Percentiles rank a stretch among this genome's conserved stretches.
These are phyloP conservation scores for Fraxinus platypoda DNA, from an alignment of 305 asterid genomes.

Conservation along the genomic window DNA sequence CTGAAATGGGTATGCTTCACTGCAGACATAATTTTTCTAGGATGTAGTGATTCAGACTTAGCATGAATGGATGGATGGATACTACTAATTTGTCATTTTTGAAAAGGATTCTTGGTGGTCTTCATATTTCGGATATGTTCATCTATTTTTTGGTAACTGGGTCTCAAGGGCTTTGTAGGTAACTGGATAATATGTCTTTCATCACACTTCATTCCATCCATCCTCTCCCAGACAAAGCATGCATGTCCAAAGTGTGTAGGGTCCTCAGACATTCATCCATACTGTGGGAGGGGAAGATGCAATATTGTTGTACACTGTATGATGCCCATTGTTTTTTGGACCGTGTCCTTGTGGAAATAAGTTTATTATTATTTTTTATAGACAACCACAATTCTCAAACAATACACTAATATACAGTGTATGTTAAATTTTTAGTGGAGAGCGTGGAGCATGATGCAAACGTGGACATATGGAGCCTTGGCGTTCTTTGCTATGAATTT, in stretches of 20 bases:
- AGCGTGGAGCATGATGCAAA: constrained; percentile 50
- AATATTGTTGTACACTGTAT: background rate
- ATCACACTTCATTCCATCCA: background rate
- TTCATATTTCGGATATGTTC: background rate
- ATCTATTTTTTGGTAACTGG: background rate
- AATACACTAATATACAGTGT: background rate
- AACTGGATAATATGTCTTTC: background rate
- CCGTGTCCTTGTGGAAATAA: background rate
- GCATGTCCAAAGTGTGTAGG: background rate
- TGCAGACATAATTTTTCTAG: background rate
- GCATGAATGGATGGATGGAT: background rate
- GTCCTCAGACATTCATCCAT: background rate
- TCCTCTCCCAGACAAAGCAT: background rate
- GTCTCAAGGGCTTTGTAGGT: background rate
- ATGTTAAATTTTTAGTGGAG: constrained; percentile 38
- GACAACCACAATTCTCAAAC: background rate
- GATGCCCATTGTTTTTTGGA: background rate
- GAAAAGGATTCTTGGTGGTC: background rate
- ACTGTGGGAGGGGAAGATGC: background rate
- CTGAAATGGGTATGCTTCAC: constrained; percentile 83
- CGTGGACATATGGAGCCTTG: constrained; percentile 68
- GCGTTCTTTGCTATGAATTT: constrained; percentile 63
- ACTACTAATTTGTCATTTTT: background rate
- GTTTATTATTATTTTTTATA: background rate
- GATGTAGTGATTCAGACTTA: background rate